These are phyloP conservation scores for Ceratonia siliqua DNA, from an alignment of 306 rosid species.

Conservation along the genomic window DNA sequence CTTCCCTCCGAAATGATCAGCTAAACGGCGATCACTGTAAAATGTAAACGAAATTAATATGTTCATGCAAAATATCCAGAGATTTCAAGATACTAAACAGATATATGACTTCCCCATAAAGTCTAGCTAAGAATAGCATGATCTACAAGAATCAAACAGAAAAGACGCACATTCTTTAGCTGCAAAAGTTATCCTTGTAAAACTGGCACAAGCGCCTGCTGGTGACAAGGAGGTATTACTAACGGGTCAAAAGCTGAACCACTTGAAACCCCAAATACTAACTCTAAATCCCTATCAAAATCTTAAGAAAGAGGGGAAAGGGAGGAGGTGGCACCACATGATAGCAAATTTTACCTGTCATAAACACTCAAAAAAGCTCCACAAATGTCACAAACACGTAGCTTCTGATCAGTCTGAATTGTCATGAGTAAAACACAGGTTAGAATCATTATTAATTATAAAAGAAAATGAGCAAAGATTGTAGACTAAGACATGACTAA, in stretches of 20 bases:
- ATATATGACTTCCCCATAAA: conserved; percentile 48
- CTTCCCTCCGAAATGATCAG: conserved; percentile 99
- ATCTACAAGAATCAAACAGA: conserved; percentile 85
- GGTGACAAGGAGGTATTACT: conserved; percentile 99
- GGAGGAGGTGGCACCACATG: conserved; percentile 3
- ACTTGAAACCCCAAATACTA: conserved; percentile 83
- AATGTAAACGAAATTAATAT: conserved; percentile 41
- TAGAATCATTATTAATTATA: conserved; percentile 13
- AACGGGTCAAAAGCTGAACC: conserved; percentile 95
- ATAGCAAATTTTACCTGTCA: conserved; percentile 70
- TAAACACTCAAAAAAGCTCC: conserved; percentile 99
- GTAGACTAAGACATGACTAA: neutral
- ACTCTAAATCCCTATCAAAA: conserved; percentile 58
- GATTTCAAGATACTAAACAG: conserved; percentile 26
- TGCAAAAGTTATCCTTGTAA: conserved; percentile 99
- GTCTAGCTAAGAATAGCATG: conserved; percentile 70
- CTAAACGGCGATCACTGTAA: conserved; percentile 95
- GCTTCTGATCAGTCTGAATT: conserved; percentile 96
- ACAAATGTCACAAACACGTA: conserved; percentile 96
- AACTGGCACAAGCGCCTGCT: conserved; percentile 99
- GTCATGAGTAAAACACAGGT: conserved; percentile 28
- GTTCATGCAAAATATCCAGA: conserved; percentile 34
- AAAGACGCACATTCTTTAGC: conserved; percentile 99
- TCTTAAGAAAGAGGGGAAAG: conserved; percentile 33
- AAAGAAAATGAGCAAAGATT: neutral